Evolutionary conservation across 2,329 filamentous ascomycete genomes (phyloP), one percentile per base, ranked within the genome.

Genomic region (Aspergillus sp.): DNA sequence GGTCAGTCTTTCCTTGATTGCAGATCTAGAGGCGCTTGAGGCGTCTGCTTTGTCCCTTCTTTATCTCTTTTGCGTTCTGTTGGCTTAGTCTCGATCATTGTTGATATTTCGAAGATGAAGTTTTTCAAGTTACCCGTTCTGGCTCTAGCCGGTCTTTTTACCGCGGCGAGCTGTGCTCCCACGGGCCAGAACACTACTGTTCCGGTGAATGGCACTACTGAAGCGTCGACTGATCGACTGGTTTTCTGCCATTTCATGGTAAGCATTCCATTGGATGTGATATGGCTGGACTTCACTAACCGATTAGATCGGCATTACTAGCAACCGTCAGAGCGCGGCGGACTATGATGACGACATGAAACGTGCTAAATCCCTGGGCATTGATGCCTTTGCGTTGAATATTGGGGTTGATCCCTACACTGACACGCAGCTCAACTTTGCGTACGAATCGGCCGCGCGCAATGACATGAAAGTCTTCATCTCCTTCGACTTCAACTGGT

Each of bases 401-500:
- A 82, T 84, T 50, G 81, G 80, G 28, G 70, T 71, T 6, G 81
- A 84, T 57, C 52, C 69, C 13, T 76, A 73, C 63, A 73, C 70
- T 25, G 79, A 82, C 54, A 65, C 74, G n/a, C 81, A 84, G 67
- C 78, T 85, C 3, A 71, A 66, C 1, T 78, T 75, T 32, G 82
- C 83, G 0, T 85, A 84, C 61, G 71, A 79, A n/a, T 82, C 81
- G 0, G 81, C 82, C 3, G 75, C 77, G 9, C 73, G 73, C 7
- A 72, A 75, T 59, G 71, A 73, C 50, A 82, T 85, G 77, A 83
- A 84, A 57, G 81, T 84, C 13, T 84, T 85, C 57, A 79, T 86
- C 63, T 85, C 83, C 1, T 86, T 85, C 62, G 84, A 85, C 72
- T 85, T 84, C 69, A 83, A 83, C 72, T 80, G 80, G 78, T 82